Evolutionary conservation across 1,139 yeast species (phyloP), one percentile per base, ranked within the genome.

Genomic region (Chernovozyma aurita): DNA sequence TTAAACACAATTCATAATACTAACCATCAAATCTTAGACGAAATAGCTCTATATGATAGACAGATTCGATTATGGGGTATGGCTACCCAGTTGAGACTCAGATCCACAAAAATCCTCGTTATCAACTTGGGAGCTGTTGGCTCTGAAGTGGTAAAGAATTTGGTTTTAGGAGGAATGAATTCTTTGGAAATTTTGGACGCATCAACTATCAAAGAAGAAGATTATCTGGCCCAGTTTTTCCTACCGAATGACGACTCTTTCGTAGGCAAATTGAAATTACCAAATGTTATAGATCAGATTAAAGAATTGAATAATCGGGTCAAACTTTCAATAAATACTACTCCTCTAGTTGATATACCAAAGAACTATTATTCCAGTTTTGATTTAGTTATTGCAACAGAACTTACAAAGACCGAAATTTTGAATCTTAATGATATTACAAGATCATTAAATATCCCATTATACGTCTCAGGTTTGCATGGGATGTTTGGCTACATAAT

Each of bases 41-140:
- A 90, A 57, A 80, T 90, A 39, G 95, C 95, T 2, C 68, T 90
- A 21, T 92, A 92, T 56, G 99, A 92, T 59, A 76, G 99, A 42
- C 99, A 92, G 58, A 90, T 92, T 48, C 65, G 99, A 46, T 70
- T 92, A 27, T 92, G 99, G 99, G 98, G 98, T 11, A 71, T 92
- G 62, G 94, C 85, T 21, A 95, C 97, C 13, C 99, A 92, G 58
- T 71, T 78, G 34, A 66, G 88, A 35, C 76, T 92, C 65, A 71
- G 95, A 32, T 76, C 81, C 20, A 83, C 97, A 13, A 75, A 74
- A 37, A 70, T 90, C 7, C 65, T 92, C 36, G 54, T 88, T 28
- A 65, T 87, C 24, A 80, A 82, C 44, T 50, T 85, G 24, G 82
- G 87, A 8, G 85, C 85, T 0, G 67, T 84, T 9, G 92, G 94